Conservation (phyloP, 306 rosid species). For the Dryas octopetala region DNA sequence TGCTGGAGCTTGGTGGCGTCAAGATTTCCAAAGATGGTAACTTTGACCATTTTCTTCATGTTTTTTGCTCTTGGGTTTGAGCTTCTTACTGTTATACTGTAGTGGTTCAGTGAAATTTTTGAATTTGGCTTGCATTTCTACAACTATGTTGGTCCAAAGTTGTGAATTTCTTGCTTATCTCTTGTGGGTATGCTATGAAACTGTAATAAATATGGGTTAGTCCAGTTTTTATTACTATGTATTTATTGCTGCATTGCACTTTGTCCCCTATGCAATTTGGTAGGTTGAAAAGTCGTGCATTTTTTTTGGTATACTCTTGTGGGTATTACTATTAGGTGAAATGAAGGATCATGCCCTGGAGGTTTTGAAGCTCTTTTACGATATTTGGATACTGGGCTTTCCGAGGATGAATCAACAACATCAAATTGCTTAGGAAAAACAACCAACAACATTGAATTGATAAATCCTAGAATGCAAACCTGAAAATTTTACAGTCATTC, state of each 20-base stretch:
- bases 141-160: background rate
- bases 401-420: background rate
- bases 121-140: background rate
- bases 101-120: background rate
- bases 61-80: background rate
- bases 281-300: constrained; percentile 2
- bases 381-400: background rate
- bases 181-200: background rate
- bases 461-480: background rate
- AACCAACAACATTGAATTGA: background rate
- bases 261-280: background rate
- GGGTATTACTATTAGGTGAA: background rate
- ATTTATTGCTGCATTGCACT: background rate
- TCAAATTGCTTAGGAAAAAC: background rate
- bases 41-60: background rate
- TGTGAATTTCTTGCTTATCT: background rate
- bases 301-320: background rate
- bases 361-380: background rate
- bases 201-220: background rate
- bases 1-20: constrained; percentile 71
- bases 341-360: background rate
- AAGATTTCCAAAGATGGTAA: constrained; percentile 69
- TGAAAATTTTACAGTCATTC: background rate
- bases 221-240: background rate
- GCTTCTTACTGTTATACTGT: background rate